Conservation (phyloP, 345 rosid genomes). For the Eucalyptus tenuipes region DNA sequence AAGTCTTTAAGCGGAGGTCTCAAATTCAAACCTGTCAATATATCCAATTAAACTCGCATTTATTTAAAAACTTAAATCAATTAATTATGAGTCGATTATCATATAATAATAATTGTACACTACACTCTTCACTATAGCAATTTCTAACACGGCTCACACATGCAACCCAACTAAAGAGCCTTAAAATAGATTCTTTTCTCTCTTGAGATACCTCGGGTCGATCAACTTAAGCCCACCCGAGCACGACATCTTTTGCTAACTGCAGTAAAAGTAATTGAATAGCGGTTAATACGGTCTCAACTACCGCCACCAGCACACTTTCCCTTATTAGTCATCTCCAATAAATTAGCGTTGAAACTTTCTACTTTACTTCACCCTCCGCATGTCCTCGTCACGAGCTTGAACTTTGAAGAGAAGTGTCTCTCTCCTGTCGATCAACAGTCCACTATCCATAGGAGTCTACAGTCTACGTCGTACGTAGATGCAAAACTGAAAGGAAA, state of each 20-base stretch:
- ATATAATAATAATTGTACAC: not conserved
- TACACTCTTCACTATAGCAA: not conserved
- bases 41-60: rapidly evolving
- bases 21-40: rapidly evolving
- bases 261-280: not conserved
- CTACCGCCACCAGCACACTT: not conserved
- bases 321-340: not conserved
- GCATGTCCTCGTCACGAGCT: not conserved
- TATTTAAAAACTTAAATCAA: not conserved
- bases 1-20: rapidly evolving
- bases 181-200: not conserved
- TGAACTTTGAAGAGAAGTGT: not conserved
- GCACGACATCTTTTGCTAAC: not conserved
- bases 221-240: not conserved
- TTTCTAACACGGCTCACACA: not conserved
- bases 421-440: not conserved
- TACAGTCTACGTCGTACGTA: too few species aligned
- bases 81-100: rapidly evolving
- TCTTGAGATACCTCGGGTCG: not conserved
- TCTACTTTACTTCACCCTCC: not conserved
- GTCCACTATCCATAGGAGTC: not conserved
- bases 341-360: not conserved
- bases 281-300: not conserved
- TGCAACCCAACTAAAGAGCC: not conserved
- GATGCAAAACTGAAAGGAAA: too few species aligned